Evolutionary conservation across 805 yeast genomes (phyloP).

Genomic region (Yarrowia hollandica): DNA sequence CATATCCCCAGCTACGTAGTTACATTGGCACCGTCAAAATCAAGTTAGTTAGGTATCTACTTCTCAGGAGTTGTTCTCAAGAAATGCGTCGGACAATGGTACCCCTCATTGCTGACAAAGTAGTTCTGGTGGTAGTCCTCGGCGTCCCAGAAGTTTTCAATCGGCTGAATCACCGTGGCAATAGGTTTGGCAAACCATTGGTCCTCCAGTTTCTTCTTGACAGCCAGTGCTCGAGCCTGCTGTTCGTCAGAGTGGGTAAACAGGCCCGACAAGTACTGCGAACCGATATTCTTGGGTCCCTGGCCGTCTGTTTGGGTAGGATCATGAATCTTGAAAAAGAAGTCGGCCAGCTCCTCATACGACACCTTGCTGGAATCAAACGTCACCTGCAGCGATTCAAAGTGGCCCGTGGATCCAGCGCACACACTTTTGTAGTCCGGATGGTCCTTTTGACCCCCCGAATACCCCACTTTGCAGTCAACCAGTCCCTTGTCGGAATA

Average conservation of each 20-base stretch:
- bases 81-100: constrained; percentile 84
- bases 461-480: constrained; percentile 81
- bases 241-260: constrained; percentile 59
- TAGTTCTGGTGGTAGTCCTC: constrained; percentile 89
- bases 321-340: constrained; percentile 87
- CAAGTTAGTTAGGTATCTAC: neutral
- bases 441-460: constrained; percentile 59
- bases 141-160: constrained; percentile 75
- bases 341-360: constrained; percentile 63
- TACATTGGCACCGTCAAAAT: too few relatives aligned
- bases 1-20: too few relatives aligned
- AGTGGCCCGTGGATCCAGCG: constrained; percentile 66
- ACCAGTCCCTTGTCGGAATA: constrained; percentile 60
- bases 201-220: constrained; percentile 56
- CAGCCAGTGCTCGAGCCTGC: constrained; percentile 44
- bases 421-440: constrained; percentile 74
- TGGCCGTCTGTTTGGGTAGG: constrained; percentile 80
- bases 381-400: constrained; percentile 77
- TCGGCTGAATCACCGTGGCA: constrained; percentile 65
- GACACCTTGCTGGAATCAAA: constrained; percentile 64
- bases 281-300: constrained; percentile 75
- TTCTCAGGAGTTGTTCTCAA: constrained; percentile 59
- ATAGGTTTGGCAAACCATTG: constrained; percentile 66
- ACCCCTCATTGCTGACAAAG: constrained; percentile 70
- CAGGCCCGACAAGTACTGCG: constrained; percentile 83